Base-by-base conservation (phyloP, 192 early-diverging fungal genomes). In the Coemansia brasiliensis region DNA sequence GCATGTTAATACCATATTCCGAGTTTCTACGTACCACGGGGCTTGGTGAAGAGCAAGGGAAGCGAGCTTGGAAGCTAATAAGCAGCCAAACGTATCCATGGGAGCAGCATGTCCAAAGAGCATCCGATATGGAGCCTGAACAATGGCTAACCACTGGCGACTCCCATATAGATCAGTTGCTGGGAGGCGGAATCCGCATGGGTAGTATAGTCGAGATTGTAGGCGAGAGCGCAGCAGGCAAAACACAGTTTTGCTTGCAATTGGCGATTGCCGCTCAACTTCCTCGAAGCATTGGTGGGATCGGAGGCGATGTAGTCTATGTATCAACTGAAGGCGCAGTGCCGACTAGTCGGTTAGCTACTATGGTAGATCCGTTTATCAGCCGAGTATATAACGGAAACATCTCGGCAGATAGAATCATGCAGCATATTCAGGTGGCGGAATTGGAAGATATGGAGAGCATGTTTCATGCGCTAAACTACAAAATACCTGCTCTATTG, bases 161-260 rank as follows among this genome's bases (percentile, higher is more conserved):
- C 52, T 16, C 63, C 20, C 25, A 51, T 0, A 57, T 89, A 22
- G 87, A 89, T 52, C n/a, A 29, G 13, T 67, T 83, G 18, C 67
- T 91, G 12, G 82, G 83, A 11, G 84, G 83, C 12, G 87, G 87
- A 0, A 61, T 91, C 13, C 80, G 77, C 29, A 67, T 82, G 1
- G 68, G 77, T 5, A 82, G 76, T n/a, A 81, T 92, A 6, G 86
- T 84, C 1, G 90, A 92, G 56, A 59, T 92, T 11, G 87, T 88
- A 1, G 90, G 90, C 4, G 86, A 88, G 61, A 92, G 90, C 52
- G 86, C 84, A 21, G 73, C 85, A 3, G 95, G 95, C 15, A 97
- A 97, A 57, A 92, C 95, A 0, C 91, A 93, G 56, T 62, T 97
- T 6, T 88, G 87, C 21, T 61, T 97, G 45, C 95, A 97, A 64